phyloP scores from a whole-genome alignment of 2,329 filamentous ascomycete species.

The Fusarium sp. region DNA sequence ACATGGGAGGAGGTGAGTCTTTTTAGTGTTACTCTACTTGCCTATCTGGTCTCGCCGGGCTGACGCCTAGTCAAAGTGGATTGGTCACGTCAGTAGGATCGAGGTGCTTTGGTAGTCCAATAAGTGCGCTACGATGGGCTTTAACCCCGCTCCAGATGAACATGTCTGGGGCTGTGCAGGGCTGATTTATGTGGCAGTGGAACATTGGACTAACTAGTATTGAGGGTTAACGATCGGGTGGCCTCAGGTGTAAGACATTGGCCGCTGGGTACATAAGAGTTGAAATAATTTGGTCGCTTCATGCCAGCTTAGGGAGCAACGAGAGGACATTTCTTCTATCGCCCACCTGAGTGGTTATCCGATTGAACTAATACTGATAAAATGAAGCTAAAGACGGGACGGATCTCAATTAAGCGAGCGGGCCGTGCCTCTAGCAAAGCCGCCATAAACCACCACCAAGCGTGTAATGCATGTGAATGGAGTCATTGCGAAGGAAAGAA shows the following conservation, averaged over 20 bases:
- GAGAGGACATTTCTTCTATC: too few species aligned
- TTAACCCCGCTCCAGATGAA: background rate
- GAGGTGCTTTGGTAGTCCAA: background rate
- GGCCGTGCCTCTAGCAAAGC: background rate
- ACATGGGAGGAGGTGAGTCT: fast-evolving
- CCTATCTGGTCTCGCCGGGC: too few species aligned
- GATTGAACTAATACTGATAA: background rate
- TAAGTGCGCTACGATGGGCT: background rate
- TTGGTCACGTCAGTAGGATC: background rate
- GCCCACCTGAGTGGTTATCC: too few species aligned
- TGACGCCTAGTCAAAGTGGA: background rate
- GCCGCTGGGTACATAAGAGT: too few species aligned
- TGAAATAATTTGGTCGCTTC: background rate
- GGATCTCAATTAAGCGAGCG: background rate
- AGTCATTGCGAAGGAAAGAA: too few species aligned
- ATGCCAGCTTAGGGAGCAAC: background rate
- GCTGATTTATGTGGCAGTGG: background rate
- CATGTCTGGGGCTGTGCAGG: background rate
- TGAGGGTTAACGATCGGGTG: background rate
- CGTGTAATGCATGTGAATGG: too few species aligned
- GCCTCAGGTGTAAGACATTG: too few species aligned
- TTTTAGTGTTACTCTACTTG: background rate
- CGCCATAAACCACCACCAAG: background rate
- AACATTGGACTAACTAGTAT: background rate
- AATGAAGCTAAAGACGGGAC: background rate